These are phyloP conservation scores for Fusarium lateritium DNA, from an alignment of 2,329 filamentous ascomycete genomes.

Conservation along the genomic window DNA sequence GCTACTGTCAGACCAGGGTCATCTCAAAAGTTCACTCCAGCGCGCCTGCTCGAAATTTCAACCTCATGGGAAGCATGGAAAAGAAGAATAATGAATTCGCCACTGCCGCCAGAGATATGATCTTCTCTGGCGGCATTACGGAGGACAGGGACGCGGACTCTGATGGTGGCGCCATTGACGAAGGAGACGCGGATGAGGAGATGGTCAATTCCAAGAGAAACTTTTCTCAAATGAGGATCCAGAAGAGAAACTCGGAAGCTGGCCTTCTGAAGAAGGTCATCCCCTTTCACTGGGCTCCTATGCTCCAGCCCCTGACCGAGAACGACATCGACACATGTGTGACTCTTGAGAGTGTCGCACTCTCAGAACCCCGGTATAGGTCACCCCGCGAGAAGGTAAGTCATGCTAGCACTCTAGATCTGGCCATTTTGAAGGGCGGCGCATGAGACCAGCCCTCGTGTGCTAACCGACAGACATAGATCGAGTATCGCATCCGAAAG, in stretches of 20 bases:
- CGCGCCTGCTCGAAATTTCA: neutral
- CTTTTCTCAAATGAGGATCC: slow-evolving; percentile 57
- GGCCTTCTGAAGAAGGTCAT: slow-evolving; percentile 60
- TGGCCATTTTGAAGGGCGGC: neutral
- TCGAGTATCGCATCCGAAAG: slow-evolving; percentile 53
- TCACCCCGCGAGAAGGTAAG: slow-evolving; percentile 69
- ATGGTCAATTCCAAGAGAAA: slow-evolving; percentile 57
- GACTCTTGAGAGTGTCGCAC: slow-evolving; percentile 69
- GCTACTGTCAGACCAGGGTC: neutral
- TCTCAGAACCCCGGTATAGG: slow-evolving; percentile 64
- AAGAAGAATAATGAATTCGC: slow-evolving; percentile 49
- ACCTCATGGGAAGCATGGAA: slow-evolving; percentile 31
- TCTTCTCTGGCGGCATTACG: slow-evolving; percentile 42
- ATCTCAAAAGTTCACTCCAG: neutral
- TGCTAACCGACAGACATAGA: slow-evolving; percentile 37
- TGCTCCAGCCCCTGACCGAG: slow-evolving; percentile 77
- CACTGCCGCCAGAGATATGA: slow-evolving; percentile 49
- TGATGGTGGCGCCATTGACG: slow-evolving; percentile 56
- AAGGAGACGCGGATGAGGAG: slow-evolving; percentile 58
- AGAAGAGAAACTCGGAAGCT: slow-evolving; percentile 52
- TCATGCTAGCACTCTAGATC: neutral
- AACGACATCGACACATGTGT: slow-evolving; percentile 74
- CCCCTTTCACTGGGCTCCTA: slow-evolving; percentile 73
- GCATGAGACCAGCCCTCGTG: neutral
- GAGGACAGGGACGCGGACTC: slow-evolving; percentile 34